These are phyloP conservation scores for Petrea volubilis DNA, from an alignment of 257 asterid species.

Conservation along the genomic window DNA sequence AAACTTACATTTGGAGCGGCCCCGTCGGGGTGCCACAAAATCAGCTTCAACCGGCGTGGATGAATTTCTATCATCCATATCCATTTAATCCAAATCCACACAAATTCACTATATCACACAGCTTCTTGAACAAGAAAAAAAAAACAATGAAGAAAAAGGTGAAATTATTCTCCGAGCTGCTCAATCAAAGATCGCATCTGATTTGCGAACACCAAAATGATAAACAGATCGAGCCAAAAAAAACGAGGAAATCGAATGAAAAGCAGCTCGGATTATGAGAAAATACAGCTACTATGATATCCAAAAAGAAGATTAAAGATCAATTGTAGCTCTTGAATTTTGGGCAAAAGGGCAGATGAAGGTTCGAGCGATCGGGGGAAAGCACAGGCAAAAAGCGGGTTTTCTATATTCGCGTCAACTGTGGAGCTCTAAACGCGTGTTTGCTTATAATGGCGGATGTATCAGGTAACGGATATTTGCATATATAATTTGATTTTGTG, in stretches of 20 bases:
- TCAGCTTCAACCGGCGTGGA: constrained; percentile 27
- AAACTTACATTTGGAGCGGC: constrained; percentile 39
- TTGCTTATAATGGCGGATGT: too few species aligned
- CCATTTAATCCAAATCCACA: constrained; percentile 33
- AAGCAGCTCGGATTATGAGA: neutral
- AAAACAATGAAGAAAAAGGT: constrained; percentile 1
- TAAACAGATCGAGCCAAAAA: neutral
- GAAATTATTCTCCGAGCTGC: constrained; percentile 9
- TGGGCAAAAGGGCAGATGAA: constrained; percentile 1
- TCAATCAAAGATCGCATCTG: neutral
- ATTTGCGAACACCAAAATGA: neutral
- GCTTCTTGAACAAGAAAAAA: neutral
- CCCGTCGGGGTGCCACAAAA: constrained; percentile 28
- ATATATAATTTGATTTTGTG: too few species aligned
- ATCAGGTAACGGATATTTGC: too few species aligned
- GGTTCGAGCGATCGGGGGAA: constrained; percentile 2
- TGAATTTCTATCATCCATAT: constrained; percentile 37
- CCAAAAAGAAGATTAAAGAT: neutral
- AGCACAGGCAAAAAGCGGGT: neutral
- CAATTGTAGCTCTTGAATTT: neutral
- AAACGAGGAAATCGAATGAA: neutral
- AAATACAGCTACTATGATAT: neutral
- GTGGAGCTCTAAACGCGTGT: neutral
- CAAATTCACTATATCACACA: neutral
- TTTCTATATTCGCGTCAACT: neutral